Evolutionary conservation across 768 basidiomycete genomes (phyloP).

Genomic region (Megacollybia marginata): DNA sequence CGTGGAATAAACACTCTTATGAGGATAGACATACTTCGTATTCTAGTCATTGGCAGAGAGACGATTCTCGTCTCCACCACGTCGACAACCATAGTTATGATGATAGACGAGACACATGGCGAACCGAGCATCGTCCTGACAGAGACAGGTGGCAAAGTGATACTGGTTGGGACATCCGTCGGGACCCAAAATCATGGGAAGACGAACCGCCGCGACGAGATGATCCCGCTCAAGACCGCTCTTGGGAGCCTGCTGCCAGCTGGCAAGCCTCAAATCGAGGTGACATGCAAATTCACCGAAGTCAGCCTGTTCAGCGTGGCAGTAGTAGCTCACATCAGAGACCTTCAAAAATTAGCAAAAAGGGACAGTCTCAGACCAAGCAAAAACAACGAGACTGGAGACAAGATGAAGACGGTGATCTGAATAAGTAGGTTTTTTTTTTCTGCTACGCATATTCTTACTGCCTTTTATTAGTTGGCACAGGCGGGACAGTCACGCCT

Average conservation of each 20-base stretch:
- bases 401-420: slow-evolving; percentile 49
- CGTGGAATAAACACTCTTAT: slow-evolving; percentile 33
- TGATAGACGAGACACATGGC: slow-evolving; percentile 27
- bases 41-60: slow-evolving; percentile 32
- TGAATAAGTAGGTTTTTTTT: slow-evolving; percentile 59
- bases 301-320: slow-evolving; percentile 29
- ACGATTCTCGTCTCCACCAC: slow-evolving; percentile 29
- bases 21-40: slow-evolving; percentile 32
- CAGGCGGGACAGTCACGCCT: slow-evolving; percentile 41
- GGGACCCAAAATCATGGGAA: slow-evolving; percentile 8
- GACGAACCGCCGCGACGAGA: slow-evolving; percentile 17
- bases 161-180: slow-evolving; percentile 46
- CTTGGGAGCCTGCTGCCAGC: slow-evolving; percentile 67
- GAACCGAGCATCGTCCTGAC: slow-evolving; percentile 26
- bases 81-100: slow-evolving; percentile 31
- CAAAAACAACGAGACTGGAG: slow-evolving; percentile 40
- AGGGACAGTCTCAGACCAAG: slow-evolving; percentile 13
- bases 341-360: slow-evolving; percentile 1
- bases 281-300: slow-evolving; percentile 18
- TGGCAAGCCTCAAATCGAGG: slow-evolving; percentile 34
- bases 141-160: slow-evolving; percentile 37
- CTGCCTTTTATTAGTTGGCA: slow-evolving; percentile 53
- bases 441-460: slow-evolving; percentile 3
- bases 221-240: slow-evolving; percentile 38
- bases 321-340: slow-evolving; percentile 14